phyloP scores from a whole-genome alignment of 768 basidiomycete genomes.

The Suillus plorans region DNA sequence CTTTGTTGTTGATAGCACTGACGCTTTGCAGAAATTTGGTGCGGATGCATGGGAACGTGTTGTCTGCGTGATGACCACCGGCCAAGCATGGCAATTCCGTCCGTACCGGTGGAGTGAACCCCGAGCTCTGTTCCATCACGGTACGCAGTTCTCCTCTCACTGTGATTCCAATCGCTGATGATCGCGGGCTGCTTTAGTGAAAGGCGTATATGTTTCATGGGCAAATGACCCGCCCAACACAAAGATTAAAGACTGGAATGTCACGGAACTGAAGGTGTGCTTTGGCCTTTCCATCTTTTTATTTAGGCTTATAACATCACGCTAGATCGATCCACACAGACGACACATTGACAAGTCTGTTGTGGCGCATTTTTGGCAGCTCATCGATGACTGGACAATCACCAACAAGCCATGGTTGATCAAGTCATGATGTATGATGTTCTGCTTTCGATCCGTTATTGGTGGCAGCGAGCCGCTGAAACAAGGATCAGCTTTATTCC shows the following conservation, averaged over 20 bases:
- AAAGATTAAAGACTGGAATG: slow-evolving; percentile 96
- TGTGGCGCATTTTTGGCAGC: slow-evolving; percentile 96
- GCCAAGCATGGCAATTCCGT: slow-evolving; percentile 97
- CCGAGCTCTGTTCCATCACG: slow-evolving; percentile 88
- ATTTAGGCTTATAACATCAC: not conserved
- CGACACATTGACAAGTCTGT: slow-evolving; percentile 93
- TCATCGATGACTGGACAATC: slow-evolving; percentile 82
- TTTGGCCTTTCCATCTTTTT: not conserved
- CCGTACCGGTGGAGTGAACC: slow-evolving; percentile 98
- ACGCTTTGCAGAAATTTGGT: slow-evolving; percentile 90
- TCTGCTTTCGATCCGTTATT: not conserved
- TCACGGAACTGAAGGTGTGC: slow-evolving; percentile 85
- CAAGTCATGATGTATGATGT: slow-evolving; percentile 36
- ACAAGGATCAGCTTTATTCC: not conserved
- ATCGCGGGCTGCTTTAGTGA: slow-evolving; percentile 52
- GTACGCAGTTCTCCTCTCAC: slow-evolving; percentile 39
- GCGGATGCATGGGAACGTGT: slow-evolving; percentile 96
- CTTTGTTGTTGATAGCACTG: slow-evolving; percentile 88
- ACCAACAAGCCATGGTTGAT: slow-evolving; percentile 79
- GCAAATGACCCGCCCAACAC: slow-evolving; percentile 86
- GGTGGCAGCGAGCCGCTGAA: not conserved
- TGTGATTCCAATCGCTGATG: not conserved
- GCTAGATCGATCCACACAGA: slow-evolving; percentile 83
- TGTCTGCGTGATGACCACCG: slow-evolving; percentile 97
- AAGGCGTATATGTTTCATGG: slow-evolving; percentile 95